Percentiles rank a stretch among this genome's conserved stretches.
These are phyloP conservation scores for Borealophlyctis nickersoniae DNA, from an alignment of 192 early-diverging fungal genomes.

Conservation along the genomic window DNA sequence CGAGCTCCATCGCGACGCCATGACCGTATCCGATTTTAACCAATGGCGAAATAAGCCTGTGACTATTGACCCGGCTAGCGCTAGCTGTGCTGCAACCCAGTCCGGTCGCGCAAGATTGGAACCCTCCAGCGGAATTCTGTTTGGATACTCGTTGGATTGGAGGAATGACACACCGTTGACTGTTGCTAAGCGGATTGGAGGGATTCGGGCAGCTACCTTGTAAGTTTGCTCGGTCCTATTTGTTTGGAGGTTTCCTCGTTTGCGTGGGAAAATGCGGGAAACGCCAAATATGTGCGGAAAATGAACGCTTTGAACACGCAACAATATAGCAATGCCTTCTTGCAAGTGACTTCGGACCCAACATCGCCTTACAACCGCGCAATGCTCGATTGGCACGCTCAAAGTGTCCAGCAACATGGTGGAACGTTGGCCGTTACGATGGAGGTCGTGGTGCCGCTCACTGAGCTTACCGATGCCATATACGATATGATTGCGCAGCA, in stretches of 20 bases:
- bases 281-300: not conserved
- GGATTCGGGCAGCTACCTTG: not conserved
- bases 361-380: not conserved
- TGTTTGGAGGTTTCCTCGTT: not conserved
- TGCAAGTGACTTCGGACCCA: not conserved
- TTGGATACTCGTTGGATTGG: slow-evolving; percentile 18
- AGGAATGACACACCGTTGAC: not conserved
- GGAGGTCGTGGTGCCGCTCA: slow-evolving; percentile 19
- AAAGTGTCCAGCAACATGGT: slow-evolving; percentile 21
- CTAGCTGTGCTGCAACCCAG: not conserved
- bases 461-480: slow-evolving; percentile 12
- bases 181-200: not conserved
- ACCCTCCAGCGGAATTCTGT: not conserved
- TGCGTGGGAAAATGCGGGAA: not conserved
- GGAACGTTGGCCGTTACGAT: slow-evolving; percentile 40
- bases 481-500: slow-evolving; percentile 22
- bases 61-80: not conserved
- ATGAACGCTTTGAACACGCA: not conserved
- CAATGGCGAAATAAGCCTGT: slow-evolving; percentile 10
- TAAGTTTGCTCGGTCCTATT: not conserved
- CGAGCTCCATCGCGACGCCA: slow-evolving; percentile 18
- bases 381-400: slow-evolving; percentile 38
- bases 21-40: not conserved
- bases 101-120: slow-evolving; percentile 6
- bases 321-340: slow-evolving; percentile 1